Conservation (phyloP, 2,329 filamentous ascomycete species). For the Dryadomyces quercus-mongolicae region DNA sequence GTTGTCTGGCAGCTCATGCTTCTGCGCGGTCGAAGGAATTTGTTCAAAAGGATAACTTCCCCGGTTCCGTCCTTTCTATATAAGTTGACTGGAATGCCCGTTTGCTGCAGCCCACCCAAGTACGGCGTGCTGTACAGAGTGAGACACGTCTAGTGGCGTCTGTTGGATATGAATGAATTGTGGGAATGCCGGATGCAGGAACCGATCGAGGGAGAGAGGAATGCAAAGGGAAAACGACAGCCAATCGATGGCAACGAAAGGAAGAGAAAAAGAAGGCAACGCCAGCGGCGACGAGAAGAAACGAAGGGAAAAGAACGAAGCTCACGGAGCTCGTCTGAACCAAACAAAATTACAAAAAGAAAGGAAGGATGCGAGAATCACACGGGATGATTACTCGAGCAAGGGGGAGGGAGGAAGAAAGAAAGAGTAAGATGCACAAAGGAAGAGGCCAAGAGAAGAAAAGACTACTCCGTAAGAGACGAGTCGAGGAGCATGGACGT, state of each 20-base stretch:
- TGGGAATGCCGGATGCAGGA: not conserved
- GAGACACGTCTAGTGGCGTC: not conserved
- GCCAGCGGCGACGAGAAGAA: too few species aligned
- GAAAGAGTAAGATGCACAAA: not conserved
- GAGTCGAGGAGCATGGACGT: not conserved
- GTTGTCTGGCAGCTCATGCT: not conserved
- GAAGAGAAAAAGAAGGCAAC: not conserved
- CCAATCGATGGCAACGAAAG: not conserved
- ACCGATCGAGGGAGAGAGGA: not conserved
- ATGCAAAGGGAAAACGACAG: not conserved
- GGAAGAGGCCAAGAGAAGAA: not conserved
- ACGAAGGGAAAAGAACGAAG: not conserved
- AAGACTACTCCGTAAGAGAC: too few species aligned
- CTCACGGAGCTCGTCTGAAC: not conserved
- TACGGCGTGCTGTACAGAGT: not conserved
- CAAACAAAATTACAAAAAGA: too few species aligned
- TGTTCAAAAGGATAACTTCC: not conserved
- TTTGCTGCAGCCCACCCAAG: not conserved
- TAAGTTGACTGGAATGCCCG: not conserved
- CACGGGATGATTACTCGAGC: not conserved
- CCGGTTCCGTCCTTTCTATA: not conserved
- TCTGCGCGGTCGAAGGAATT: not conserved
- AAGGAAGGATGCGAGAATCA: too few species aligned
- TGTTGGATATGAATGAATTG: not conserved
- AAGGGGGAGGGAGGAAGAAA: not conserved